Evolutionary conservation across 345 rosid genomes (phyloP), one percentile per base, ranked within the genome.

Genomic region (Leavenworthia alabamica): DNA sequence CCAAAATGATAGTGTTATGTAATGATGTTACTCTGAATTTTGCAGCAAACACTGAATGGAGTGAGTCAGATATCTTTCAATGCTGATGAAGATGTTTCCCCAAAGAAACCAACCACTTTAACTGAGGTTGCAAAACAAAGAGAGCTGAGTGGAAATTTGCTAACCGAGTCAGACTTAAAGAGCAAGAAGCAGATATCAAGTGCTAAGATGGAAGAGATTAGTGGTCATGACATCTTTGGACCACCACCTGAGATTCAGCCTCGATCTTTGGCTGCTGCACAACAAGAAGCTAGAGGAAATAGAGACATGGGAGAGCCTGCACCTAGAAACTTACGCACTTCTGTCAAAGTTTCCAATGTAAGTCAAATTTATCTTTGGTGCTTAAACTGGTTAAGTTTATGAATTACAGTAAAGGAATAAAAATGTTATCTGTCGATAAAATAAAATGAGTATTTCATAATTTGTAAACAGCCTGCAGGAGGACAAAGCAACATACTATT

Each of bases 91-190:
- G 71, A 81, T 39, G 73, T 88, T 45, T 83, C 96, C 35, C 94
- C 86, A 4, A 88, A 81, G 75, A 88, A 79, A 67, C 94, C 94
- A 27, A 64, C 78, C 55, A 67, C 86, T 67, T 48, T 86, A 59
- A 75, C 90, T 0, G 96, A 88, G 75, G 90, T 86, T 6, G 94
- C 96, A 23, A 88, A 88, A 78, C 96, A 88, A 59, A 77, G 89
- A 17, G 96, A 88, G 75, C 75, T 88, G 20, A 86, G 88, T 22
- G 96, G 96, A 11, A 78, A 85, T 14, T 56, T 81, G 66, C 83
- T 79, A 56, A 75, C 74, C 5, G 96, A 88, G 28, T 67, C 81
- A 1, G 90, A 88, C 26, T 55, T 75, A 37, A 80, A 69, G 78
- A 79, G 67, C 67, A 80, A 83, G 22, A 88, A 88, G 73, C 88